phyloP scores from a whole-genome alignment of 2,329 filamentous ascomycete genomes.

The Coniochaeta prunicola region DNA sequence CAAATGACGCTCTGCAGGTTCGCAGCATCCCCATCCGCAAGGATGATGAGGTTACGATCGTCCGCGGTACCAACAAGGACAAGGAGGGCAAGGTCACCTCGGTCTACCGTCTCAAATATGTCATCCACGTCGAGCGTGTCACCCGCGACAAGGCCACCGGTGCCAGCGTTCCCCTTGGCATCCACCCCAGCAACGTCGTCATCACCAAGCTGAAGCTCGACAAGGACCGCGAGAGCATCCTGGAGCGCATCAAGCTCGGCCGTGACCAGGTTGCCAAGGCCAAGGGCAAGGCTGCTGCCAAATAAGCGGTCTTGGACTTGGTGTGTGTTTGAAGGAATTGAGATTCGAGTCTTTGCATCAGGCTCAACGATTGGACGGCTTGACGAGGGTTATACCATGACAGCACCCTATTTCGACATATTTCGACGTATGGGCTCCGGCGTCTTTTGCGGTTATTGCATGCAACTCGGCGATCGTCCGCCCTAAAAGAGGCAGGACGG shows the following conservation, averaged over 20 bases:
- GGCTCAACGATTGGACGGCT: constrained; percentile 1
- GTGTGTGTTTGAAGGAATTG: background rate
- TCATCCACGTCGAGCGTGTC: constrained; percentile 95
- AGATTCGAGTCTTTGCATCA: constrained; percentile 1
- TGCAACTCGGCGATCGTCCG: constrained; percentile 17
- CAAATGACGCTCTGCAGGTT: constrained; percentile 47
- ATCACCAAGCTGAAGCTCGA: constrained; percentile 98
- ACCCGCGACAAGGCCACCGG: constrained; percentile 96
- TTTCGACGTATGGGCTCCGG: constrained; percentile 13
- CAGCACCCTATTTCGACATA: background rate
- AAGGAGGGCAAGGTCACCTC: constrained; percentile 97
- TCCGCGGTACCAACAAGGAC: constrained; percentile 92
- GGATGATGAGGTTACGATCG: constrained; percentile 90
- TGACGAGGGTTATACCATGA: constrained; percentile 2
- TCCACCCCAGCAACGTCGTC: constrained; percentile 95
- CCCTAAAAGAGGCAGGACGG: constrained; percentile 16
- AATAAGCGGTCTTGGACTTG: constrained; percentile 7
- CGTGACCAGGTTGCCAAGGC: constrained; percentile 69
- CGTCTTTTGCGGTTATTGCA: constrained; percentile 15
- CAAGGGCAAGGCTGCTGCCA: constrained; percentile 32
- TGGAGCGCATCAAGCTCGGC: constrained; percentile 76
- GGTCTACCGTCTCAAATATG: constrained; percentile 97
- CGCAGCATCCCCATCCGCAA: constrained; percentile 96
- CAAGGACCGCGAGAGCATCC: constrained; percentile 86
- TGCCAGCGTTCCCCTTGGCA: constrained; percentile 88